These are phyloP conservation scores for Quercus robur DNA, from an alignment of 306 rosid genomes.

Conservation along the genomic window DNA sequence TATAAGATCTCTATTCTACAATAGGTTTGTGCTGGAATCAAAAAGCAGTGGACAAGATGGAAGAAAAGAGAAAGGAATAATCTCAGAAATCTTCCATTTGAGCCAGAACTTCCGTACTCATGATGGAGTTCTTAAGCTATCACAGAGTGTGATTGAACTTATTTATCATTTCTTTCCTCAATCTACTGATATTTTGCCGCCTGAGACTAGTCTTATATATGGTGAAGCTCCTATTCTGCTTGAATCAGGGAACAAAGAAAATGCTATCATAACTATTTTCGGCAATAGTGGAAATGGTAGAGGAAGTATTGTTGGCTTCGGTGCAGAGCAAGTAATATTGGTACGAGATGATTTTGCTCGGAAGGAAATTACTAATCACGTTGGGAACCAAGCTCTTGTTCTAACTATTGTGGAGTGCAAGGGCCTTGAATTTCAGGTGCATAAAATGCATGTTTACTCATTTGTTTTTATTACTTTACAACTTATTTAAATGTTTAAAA, in stretches of 20 bases:
- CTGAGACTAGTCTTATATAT: slow-evolving; percentile 64
- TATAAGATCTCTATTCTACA: slow-evolving; percentile 56
- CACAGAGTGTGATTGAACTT: slow-evolving; percentile 67
- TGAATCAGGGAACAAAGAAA: slow-evolving; percentile 44
- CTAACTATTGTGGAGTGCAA: slow-evolving; percentile 73
- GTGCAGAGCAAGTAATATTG: slow-evolving; percentile 82
- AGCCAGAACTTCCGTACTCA: slow-evolving; percentile 76
- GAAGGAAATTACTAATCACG: slow-evolving; percentile 37
- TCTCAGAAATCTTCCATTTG: slow-evolving; percentile 48
- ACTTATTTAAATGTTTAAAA: not conserved
- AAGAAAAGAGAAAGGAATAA: slow-evolving; percentile 37
- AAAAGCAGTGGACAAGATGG: slow-evolving; percentile 9
- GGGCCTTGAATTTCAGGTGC: slow-evolving; percentile 88
- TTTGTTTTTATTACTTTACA: not conserved
- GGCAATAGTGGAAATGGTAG: slow-evolving; percentile 40
- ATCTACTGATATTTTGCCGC: slow-evolving; percentile 56
- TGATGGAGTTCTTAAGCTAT: slow-evolving; percentile 62
- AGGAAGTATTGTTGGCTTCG: slow-evolving; percentile 66
- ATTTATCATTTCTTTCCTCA: slow-evolving; percentile 64
- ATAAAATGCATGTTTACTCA: not conserved
- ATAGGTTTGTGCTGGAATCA: slow-evolving; percentile 48
- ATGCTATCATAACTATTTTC: slow-evolving; percentile 66
- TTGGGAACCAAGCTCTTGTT: slow-evolving; percentile 77
- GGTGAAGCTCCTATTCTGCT: slow-evolving; percentile 71
- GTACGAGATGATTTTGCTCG: slow-evolving; percentile 63